Conservation (phyloP, 2,329 filamentous ascomycete genomes). For the Talaromyces marneffei region DNA sequence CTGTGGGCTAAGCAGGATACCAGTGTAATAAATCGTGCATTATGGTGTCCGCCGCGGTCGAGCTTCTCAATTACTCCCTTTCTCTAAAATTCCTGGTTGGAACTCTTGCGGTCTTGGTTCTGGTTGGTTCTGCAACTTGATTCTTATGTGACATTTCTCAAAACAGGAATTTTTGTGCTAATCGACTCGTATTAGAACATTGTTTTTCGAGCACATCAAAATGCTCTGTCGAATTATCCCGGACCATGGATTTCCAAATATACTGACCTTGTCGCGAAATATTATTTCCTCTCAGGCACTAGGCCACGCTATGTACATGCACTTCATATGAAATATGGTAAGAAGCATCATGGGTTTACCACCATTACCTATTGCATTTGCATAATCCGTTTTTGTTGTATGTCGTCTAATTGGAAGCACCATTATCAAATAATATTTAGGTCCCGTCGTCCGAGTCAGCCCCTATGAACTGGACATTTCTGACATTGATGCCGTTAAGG, state of each 20-base stretch:
- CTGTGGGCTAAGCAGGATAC: too few relatives aligned
- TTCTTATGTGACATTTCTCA: too few relatives aligned
- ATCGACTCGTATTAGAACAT: not conserved
- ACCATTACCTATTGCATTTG: too few relatives aligned
- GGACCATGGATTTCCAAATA: constrained; percentile 5
- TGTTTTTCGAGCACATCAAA: not conserved
- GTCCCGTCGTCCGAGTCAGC: constrained; percentile 28
- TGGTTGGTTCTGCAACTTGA: too few relatives aligned
- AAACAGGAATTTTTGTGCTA: not conserved
- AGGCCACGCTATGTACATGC: constrained; percentile 17
- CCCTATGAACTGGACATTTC: constrained; percentile 32
- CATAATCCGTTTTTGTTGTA: too few relatives aligned
- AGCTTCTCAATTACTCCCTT: too few relatives aligned
- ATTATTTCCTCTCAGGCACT: not conserved
- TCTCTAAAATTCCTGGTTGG: not conserved
- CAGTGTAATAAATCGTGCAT: too few relatives aligned
- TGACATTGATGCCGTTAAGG: constrained; percentile 28
- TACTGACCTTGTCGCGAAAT: not conserved
- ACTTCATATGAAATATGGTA: constrained; percentile 22
- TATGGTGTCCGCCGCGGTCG: too few relatives aligned
- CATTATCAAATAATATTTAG: constrained; percentile 14
- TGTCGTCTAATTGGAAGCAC: not conserved
- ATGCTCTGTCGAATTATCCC: not conserved
- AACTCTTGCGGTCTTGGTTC: not conserved
- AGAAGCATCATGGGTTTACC: not conserved